These are phyloP conservation scores for Tetrahymena thermophila DNA, from an alignment of 73 alveolate genomes.

Conservation along the genomic window DNA sequence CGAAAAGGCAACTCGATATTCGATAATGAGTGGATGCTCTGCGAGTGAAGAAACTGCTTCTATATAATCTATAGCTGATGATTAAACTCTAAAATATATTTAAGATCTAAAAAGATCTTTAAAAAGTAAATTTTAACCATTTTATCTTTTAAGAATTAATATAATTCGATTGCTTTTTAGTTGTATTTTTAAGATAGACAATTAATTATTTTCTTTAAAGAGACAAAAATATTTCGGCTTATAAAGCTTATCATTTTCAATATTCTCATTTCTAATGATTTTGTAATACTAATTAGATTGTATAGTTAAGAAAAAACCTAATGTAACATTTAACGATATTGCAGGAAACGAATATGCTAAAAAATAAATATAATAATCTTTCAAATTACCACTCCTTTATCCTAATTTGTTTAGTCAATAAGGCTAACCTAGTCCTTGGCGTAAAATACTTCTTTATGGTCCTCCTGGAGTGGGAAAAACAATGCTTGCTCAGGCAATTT, in stretches of 20 bases:
- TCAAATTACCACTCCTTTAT: conserved; percentile 15
- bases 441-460: not conserved
- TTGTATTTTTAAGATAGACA: no score
- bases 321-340: conserved; percentile 43
- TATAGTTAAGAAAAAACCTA: conserved; percentile 19
- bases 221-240: no score
- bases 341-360: conserved; percentile 58
- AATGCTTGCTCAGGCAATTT: conserved; percentile 48
- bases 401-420: conserved; percentile 39
- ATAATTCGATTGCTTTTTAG: no score
- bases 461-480: conserved; percentile 67
- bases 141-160: no score
- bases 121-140: not conserved
- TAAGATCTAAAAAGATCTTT: not conserved
- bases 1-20: not conserved
- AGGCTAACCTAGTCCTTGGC: conserved; percentile 40
- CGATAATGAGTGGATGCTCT: not conserved
- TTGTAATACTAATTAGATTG: conserved; percentile 3
- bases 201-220: no score
- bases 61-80: not conserved
- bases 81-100: not conserved
- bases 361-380: conserved; percentile 34
- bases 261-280: not conserved
- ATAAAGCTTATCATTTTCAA: no score
- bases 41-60: not conserved